phyloP scores from a whole-genome alignment of 1,284 basidiomycete genomes.

The Termitomyces sp. region DNA sequence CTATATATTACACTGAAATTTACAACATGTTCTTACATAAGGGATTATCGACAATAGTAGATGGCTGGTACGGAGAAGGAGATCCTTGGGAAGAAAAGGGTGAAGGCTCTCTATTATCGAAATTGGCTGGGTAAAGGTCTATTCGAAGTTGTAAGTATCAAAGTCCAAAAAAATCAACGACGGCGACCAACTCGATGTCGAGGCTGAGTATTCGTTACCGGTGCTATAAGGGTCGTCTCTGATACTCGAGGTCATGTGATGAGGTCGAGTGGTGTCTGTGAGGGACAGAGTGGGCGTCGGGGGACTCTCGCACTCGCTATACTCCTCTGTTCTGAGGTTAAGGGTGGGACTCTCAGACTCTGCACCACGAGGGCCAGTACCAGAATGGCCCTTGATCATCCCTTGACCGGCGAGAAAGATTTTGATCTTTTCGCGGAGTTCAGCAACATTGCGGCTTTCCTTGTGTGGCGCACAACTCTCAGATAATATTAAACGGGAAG shows the following conservation, averaged over 20 bases:
- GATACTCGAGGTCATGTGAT: slow-evolving; percentile 25
- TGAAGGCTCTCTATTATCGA: slow-evolving; percentile 13
- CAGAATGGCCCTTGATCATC: slow-evolving; percentile 81
- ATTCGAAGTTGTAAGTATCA: slow-evolving; percentile 12
- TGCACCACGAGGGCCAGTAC: slow-evolving; percentile 50
- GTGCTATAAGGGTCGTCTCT: slow-evolving; percentile 27
- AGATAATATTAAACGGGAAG: neutral
- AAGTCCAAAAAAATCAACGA: slow-evolving; percentile 7
- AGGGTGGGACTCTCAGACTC: slow-evolving; percentile 54
- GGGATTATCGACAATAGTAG: slow-evolving; percentile 35
- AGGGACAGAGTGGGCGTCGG: slow-evolving; percentile 48
- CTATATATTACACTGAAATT: slow-evolving; percentile 55
- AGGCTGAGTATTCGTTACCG: neutral
- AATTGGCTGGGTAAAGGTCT: slow-evolving; percentile 14
- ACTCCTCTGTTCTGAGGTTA: slow-evolving; percentile 41
- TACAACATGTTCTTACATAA: slow-evolving; percentile 72
- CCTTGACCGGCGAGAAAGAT: slow-evolving; percentile 70
- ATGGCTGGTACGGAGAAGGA: slow-evolving; percentile 17
- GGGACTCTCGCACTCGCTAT: slow-evolving; percentile 46
- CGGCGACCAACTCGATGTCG: slow-evolving; percentile 10
- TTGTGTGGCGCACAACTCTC: slow-evolving; percentile 27
- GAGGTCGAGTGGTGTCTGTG: slow-evolving; percentile 23
- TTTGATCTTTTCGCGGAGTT: slow-evolving; percentile 73
- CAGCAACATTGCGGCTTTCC: slow-evolving; percentile 65
- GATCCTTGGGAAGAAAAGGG: slow-evolving; percentile 21